phyloP scores from a whole-genome alignment of 139 green algal species.

The Closterium sp. region DNA sequence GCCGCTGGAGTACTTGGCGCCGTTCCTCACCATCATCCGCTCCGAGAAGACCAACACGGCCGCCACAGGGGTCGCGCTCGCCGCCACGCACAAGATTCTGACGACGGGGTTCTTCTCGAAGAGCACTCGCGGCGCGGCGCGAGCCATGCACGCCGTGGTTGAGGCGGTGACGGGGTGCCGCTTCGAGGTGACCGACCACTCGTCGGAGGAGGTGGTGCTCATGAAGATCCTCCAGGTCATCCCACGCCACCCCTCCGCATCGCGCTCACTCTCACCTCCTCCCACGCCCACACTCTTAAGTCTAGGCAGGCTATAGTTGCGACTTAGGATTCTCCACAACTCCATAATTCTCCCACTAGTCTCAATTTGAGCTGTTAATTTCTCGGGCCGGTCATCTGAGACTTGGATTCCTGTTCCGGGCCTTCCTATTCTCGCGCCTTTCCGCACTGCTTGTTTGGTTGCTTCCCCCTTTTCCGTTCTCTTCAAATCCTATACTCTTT shows the following conservation, averaged over 20 bases:
- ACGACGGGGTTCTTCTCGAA: slow-evolving; percentile 28
- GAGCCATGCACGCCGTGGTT: slow-evolving; percentile 75
- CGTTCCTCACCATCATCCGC: slow-evolving; percentile 84
- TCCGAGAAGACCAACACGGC: slow-evolving; percentile 81
- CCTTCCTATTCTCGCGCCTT: not conserved
- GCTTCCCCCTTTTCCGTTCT: too few species aligned
- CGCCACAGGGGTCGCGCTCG: slow-evolving; percentile 80
- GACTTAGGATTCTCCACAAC: too few species aligned
- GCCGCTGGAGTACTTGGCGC: slow-evolving; percentile 78
- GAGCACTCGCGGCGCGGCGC: slow-evolving; percentile 49
- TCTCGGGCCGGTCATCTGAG: too few species aligned
- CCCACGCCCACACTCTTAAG: not conserved
- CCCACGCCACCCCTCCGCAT: slow-evolving; percentile 39
- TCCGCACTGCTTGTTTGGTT: too few species aligned
- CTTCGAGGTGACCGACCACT: slow-evolving; percentile 85
- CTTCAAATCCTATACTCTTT: not conserved
- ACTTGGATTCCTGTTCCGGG: too few species aligned
- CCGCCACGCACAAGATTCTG: slow-evolving; percentile 76
- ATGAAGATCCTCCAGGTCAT: slow-evolving; percentile 80
- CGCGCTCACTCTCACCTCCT: not conserved
- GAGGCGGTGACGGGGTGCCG: slow-evolving; percentile 82
- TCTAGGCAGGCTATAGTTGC: not conserved
- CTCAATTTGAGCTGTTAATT: too few species aligned
- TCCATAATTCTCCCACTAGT: too few species aligned
- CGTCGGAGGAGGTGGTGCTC: slow-evolving; percentile 87